These are phyloP conservation scores for Solanum aculeatissimum DNA, from an alignment of 305 asterid species.

Conservation along the genomic window DNA sequence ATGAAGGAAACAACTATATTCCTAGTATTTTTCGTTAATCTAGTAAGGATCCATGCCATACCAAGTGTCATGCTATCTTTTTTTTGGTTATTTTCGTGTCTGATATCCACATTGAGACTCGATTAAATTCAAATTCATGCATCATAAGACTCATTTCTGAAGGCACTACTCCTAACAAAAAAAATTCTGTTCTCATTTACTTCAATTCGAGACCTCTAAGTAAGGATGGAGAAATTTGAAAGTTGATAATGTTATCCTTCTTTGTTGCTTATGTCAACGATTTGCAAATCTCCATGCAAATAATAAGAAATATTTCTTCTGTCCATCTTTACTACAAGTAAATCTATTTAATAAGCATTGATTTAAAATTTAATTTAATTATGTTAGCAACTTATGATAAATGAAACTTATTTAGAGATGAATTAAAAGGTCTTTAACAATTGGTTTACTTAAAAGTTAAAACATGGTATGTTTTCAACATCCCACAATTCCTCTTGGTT, in stretches of 20 bases:
- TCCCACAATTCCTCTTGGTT: neutral
- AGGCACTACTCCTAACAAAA: neutral
- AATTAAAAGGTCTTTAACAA: neutral
- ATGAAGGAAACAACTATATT: neutral
- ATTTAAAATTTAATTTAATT: neutral
- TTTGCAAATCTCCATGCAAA: neutral
- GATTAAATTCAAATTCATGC: neutral
- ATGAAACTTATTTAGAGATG: neutral
- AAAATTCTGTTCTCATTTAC: neutral
- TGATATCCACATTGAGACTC: neutral
- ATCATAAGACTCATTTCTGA: neutral
- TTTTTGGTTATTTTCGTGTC: neutral
- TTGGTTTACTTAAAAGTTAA: neutral
- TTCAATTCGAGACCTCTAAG: neutral
- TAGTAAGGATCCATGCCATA: neutral
- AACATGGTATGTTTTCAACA: neutral
- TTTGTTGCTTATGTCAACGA: neutral
- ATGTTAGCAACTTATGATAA: neutral
- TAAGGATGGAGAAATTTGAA: no score
- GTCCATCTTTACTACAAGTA: neutral
- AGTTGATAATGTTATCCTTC: neutral
- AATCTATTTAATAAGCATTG: neutral
- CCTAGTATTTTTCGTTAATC: neutral
- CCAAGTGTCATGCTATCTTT: neutral
- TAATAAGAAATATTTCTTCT: neutral